phyloP scores from a whole-genome alignment of 78 protist genomes.

The Diacronema lutheri region DNA sequence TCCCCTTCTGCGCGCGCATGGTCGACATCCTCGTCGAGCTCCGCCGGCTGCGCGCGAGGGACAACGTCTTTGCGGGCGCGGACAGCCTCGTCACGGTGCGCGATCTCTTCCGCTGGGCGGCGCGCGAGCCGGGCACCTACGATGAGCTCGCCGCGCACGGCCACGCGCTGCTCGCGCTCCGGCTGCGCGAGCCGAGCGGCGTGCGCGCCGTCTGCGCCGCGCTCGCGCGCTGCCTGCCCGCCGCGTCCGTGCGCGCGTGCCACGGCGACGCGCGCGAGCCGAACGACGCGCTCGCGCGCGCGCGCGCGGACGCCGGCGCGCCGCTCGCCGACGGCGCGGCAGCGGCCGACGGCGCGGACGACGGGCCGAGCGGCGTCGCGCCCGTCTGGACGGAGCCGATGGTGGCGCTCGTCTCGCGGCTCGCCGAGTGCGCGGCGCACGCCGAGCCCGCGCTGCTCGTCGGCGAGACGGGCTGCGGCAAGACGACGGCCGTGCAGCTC shows the following conservation, averaged over 20 bases:
- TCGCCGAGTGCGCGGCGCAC: slow-evolving; percentile 67
- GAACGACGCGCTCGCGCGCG: too few species aligned
- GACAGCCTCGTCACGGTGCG: slow-evolving; percentile 96
- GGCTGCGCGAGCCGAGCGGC: slow-evolving; percentile 84
- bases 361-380: background rate
- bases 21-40: slow-evolving; percentile 75
- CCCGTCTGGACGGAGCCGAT: slow-evolving; percentile 83
- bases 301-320: background rate
- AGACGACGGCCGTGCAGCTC: slow-evolving; percentile 92
- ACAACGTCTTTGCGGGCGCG: slow-evolving; percentile 85
- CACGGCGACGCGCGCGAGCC: too few species aligned
- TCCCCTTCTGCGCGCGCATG: slow-evolving; percentile 24
- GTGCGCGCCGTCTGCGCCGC: slow-evolving; percentile 41
- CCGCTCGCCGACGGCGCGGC: too few species aligned
- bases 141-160: slow-evolving; percentile 90
- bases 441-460: slow-evolving; percentile 94
- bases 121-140: slow-evolving; percentile 54
- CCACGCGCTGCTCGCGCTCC: slow-evolving; percentile 88
- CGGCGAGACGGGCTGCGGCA: slow-evolving; percentile 97
- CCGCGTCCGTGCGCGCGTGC: too few species aligned
- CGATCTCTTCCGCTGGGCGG: slow-evolving; percentile 98
- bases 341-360: background rate
- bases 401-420: slow-evolving; percentile 76
- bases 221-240: too few species aligned
- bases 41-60: slow-evolving; percentile 39